Conservation (phyloP, 202 grass and related monocot genomes). For the Cymbopogon flexuosus region DNA sequence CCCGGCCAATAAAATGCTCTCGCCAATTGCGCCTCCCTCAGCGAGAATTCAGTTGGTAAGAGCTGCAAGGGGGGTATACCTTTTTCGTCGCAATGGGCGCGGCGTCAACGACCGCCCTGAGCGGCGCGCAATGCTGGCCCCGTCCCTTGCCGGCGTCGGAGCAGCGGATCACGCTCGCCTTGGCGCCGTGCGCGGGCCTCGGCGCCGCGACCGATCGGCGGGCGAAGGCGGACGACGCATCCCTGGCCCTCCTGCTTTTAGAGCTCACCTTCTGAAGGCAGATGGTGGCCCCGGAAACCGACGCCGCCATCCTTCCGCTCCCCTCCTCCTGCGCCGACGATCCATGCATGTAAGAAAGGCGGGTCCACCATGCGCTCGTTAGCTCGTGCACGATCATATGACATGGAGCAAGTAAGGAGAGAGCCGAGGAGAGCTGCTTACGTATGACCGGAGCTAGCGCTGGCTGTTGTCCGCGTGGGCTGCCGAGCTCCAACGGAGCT, state of each 20-base stretch:
- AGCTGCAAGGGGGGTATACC: neutral
- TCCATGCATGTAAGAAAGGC: no score
- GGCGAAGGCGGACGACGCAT: neutral
- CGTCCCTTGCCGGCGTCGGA: neutral
- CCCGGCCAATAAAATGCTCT: no score
- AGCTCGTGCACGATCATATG: neutral
- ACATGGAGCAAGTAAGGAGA: neutral
- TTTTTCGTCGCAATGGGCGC: slow-evolving; percentile 27
- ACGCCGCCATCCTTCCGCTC: neutral
- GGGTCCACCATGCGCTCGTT: neutral
- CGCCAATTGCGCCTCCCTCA: no score
- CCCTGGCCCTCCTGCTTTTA: slow-evolving; percentile 8
- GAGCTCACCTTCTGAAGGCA: slow-evolving; percentile 22
- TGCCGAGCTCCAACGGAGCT: neutral
- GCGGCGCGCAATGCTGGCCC: slow-evolving; percentile 35
- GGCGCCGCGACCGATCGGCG: slow-evolving; percentile 25
- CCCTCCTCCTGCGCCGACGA: neutral
- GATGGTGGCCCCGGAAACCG: slow-evolving; percentile 28
- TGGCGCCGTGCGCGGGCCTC: neutral
- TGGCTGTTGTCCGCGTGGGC: neutral
- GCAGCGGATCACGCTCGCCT: neutral
- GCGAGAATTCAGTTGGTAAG: neutral
- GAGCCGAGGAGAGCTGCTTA: neutral
- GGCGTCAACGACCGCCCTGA: slow-evolving; percentile 39
- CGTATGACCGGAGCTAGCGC: neutral